These are phyloP conservation scores for Gracilaria gracilis DNA, from an alignment of 23 red algal genomes.

Conservation along the genomic window DNA sequence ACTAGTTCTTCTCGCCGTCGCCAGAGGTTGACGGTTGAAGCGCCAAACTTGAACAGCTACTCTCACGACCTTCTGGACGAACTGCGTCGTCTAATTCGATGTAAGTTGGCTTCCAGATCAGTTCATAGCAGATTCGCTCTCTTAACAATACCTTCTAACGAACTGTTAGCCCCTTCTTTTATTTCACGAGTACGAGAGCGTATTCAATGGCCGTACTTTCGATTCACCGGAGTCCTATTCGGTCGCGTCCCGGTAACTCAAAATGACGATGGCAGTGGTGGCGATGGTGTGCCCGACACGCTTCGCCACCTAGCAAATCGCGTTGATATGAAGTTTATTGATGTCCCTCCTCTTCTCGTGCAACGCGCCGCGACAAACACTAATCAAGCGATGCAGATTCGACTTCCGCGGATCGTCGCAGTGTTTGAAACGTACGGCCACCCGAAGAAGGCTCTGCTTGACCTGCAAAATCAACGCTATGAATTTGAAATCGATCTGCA, in stretches of 20 bases:
- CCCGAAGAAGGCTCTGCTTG: neutral
- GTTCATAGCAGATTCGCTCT: neutral
- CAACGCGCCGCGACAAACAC: conserved; percentile 30
- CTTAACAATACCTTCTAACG: neutral
- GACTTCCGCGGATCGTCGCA: conserved; percentile 13
- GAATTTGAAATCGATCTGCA: conserved; percentile 29
- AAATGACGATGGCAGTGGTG: neutral
- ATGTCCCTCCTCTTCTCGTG: conserved; percentile 44
- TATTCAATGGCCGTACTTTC: conserved; percentile 57
- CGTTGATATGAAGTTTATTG: conserved; percentile 52
- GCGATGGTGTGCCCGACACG: conserved; percentile 32
- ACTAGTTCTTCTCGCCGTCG: neutral
- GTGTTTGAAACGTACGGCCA: conserved; percentile 66
- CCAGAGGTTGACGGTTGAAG: neutral
- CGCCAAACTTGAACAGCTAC: neutral
- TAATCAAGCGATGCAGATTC: neutral
- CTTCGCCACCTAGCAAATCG: conserved; percentile 20
- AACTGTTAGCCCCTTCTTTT: conserved; percentile 19
- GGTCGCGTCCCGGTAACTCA: neutral
- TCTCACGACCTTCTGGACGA: neutral
- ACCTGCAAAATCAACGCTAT: conserved; percentile 6
- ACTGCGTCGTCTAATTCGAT: conserved; percentile 27
- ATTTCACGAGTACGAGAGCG: conserved; percentile 24
- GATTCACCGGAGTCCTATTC: conserved; percentile 51
- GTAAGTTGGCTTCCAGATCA: conserved; percentile 10